A percentile compares a stretch with the other conserved stretches of the same genome.
Conservation (phyloP, 306 rosid species). For the Clitoria ternatea region DNA sequence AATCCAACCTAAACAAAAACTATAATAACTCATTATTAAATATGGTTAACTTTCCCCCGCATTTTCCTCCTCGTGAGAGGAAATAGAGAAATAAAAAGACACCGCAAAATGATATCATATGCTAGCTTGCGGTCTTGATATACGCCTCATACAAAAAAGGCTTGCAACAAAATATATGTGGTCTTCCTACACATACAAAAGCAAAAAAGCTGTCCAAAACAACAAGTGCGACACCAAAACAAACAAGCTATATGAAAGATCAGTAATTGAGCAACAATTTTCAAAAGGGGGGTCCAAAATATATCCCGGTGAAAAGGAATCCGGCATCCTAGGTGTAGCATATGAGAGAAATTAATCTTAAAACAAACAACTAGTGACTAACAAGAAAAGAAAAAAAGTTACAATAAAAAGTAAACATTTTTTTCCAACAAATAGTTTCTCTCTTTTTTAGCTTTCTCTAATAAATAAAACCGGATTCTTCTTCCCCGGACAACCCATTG, state of each 20-base stretch:
- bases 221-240: constrained; percentile 21
- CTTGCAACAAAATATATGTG: not conserved
- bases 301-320: constrained; percentile 97
- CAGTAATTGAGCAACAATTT: constrained; percentile 37
- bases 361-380: constrained; percentile 36
- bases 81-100: not conserved
- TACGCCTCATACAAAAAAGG: constrained; percentile 11
- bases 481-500: constrained; percentile 66
- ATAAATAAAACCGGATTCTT: constrained; percentile 84
- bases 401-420: constrained; percentile 18
- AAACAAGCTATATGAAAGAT: constrained; percentile 31
- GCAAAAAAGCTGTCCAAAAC: constrained; percentile 19
- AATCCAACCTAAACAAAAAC: not conserved
- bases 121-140: not conserved
- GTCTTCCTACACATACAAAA: constrained; percentile 7
- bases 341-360: constrained; percentile 44
- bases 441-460: constrained; percentile 19
- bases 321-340: constrained; percentile 52
- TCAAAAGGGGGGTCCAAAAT: constrained; percentile 31
- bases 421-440: constrained; percentile 22
- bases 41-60: not conserved
- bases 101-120: not conserved
- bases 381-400: constrained; percentile 27
- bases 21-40: not conserved
- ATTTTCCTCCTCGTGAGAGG: not conserved